Evolutionary conservation across 306 rosid genomes (phyloP).

Genomic region (Gastrolobium bilobum): DNA sequence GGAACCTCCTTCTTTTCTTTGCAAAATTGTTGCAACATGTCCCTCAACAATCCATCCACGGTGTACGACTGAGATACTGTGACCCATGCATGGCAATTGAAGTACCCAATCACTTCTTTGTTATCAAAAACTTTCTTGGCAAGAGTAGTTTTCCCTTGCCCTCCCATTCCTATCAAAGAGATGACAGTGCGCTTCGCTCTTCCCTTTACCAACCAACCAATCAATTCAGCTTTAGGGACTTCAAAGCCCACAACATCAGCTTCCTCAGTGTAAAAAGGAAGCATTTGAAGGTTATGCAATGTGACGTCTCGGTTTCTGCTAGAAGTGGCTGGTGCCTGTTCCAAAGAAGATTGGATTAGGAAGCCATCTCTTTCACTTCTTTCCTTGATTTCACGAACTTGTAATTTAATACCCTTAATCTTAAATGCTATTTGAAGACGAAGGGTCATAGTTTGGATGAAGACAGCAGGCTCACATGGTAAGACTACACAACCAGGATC

Average conservation of each 20-base stretch:
- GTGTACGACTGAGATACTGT: slow-evolving; percentile 26
- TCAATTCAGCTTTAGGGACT: background rate
- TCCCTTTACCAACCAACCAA: background rate
- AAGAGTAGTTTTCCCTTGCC: slow-evolving; percentile 42
- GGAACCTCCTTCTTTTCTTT: background rate
- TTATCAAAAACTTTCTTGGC: slow-evolving; percentile 21
- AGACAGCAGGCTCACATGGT: background rate
- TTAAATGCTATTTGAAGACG: background rate
- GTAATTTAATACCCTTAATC: background rate
- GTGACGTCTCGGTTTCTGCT: background rate
- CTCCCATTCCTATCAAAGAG: slow-evolving; percentile 21
- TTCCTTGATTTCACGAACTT: background rate
- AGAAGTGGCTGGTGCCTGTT: background rate
- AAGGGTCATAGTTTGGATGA: background rate
- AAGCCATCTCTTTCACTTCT: background rate
- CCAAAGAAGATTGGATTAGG: background rate
- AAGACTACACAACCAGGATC: background rate
- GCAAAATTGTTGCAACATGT: background rate
- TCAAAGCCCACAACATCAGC: slow-evolving; percentile 26
- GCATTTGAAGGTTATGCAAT: background rate
- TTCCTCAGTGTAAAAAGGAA: background rate
- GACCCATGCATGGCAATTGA: background rate
- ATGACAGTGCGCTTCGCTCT: background rate
- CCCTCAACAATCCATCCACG: background rate
- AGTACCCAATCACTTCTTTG: background rate